Evolutionary conservation across 352 stramenopile species (phyloP), one percentile per base, ranked within the genome.

Genomic region (Phytophthora nicotianae): DNA sequence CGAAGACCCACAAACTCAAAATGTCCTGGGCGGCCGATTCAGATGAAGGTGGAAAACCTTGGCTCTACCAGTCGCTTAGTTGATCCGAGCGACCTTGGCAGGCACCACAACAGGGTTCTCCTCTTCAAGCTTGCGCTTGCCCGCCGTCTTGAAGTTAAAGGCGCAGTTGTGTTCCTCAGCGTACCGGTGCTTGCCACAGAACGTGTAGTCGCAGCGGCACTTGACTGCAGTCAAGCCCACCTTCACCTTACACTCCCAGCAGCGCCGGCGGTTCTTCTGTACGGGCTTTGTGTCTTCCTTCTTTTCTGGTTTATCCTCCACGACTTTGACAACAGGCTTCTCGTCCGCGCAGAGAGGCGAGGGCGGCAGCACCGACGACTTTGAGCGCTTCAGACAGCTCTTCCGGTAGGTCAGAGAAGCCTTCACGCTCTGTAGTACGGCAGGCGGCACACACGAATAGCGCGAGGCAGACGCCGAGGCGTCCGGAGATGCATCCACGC

Each of bases 151-250:
- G 55, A 96, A 97, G 71, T 97, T 90, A 60, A 95, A 97, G 0
- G 69, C 65, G 68, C 89, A 97, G 29, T 77, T 74, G 83, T 97
- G 91, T 58, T 96, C 78, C 45, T 97, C 90, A 0, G 89, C 88
- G 53, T 97, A 97, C 2, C 90, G 86, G 62, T 97, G 91, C 52
- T 88, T 87, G 52, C 80, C 83, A 62, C 91, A 97, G 69, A 96
- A 97, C 40, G 89, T 92, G 65, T 89, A 97, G 50, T 90, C 88
- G 75, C 91, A 97, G 21, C 85, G 83, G 59, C 91, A 97, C 27
- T 77, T 90, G 35, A 97, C 81, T 1, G 89, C 91, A 0, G 89
- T 87, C n/a, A 97, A 66, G 0, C 83, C 84, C 5, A 97, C 80
- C 68, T 97, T 97, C 46, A 81, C 77, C 53, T 82, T 89, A 67